Conservation (phyloP, 345 rosid genomes). For the Citrus trifoliata region DNA sequence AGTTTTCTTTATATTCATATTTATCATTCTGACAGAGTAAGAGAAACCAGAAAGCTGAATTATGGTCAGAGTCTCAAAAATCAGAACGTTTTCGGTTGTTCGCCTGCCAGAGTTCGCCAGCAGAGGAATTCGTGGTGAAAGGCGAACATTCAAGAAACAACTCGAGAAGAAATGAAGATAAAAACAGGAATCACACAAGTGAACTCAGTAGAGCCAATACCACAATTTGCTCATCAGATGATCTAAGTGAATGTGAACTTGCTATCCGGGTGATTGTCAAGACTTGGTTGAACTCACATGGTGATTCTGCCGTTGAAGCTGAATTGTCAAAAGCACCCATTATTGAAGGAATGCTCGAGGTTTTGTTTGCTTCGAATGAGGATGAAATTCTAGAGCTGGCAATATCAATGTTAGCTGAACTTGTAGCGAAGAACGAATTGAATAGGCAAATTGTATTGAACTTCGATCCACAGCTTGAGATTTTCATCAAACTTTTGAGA, state of each 20-base stretch:
- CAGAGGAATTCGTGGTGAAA: constrained; percentile 34
- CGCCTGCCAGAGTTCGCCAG: constrained; percentile 35
- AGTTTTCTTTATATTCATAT: not conserved
- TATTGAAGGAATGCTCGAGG: constrained; percentile 49
- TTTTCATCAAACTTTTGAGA: constrained; percentile 49
- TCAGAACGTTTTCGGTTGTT: constrained; percentile 27
- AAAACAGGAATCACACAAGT: constrained; percentile 9
- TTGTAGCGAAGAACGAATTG: constrained; percentile 25
- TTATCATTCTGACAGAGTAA: constrained; percentile 28
- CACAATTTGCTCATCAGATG: constrained; percentile 38
- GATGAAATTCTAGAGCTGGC: constrained; percentile 53
- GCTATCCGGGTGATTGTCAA: constrained; percentile 40
- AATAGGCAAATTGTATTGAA: constrained; percentile 39
- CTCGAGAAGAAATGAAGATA: constrained; percentile 14
- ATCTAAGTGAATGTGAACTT: constrained; percentile 41
- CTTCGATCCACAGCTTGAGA: constrained; percentile 51
- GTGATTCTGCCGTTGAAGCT: constrained; percentile 32
- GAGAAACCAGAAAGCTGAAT: constrained; percentile 12
- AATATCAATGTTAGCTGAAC: constrained; percentile 50
- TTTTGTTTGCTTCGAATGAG: constrained; percentile 49
- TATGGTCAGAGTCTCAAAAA: constrained; percentile 27
- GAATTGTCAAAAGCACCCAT: constrained; percentile 37
- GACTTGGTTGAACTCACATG: constrained; percentile 46
- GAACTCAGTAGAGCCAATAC: constrained; percentile 39
- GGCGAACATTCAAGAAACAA: constrained; percentile 18